phyloP scores from a whole-genome alignment of 192 early-diverging fungal genomes.

The Irineochytrium annulatum region DNA sequence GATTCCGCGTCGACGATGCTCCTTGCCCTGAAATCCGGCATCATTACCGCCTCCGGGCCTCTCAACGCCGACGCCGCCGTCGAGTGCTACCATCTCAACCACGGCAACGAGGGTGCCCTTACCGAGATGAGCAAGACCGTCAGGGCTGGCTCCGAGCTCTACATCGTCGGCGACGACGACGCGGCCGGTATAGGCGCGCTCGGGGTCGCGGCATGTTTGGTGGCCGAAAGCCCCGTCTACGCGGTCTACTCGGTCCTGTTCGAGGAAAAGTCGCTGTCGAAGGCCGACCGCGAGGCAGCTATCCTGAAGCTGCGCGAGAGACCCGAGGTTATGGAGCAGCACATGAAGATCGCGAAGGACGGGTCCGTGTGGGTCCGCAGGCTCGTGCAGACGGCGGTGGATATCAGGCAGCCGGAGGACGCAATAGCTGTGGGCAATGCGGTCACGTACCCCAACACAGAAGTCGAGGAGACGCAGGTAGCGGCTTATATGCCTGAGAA shows the following conservation, averaged over 20 bases:
- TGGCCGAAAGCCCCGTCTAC: constrained; percentile 3
- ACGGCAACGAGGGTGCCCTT: constrained; percentile 6
- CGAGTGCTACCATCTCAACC: neutral
- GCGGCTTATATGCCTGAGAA: neutral
- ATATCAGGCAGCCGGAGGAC: neutral
- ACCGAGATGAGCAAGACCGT: neutral
- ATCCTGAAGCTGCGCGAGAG: constrained; percentile 3
- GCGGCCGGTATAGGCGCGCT: constrained; percentile 14
- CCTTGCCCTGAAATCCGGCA: neutral
- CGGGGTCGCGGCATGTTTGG: constrained; percentile 7
- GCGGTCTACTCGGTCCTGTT: constrained; percentile 9
- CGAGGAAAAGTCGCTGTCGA: neutral
- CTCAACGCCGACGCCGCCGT: neutral
- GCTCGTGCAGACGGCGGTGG: neutral
- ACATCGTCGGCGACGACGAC: constrained; percentile 9
- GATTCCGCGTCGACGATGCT: neutral
- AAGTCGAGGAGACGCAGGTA: neutral
- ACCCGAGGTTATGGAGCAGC: neutral
- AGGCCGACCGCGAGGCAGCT: neutral
- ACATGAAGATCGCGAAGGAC: constrained; percentile 4
- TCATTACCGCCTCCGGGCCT: neutral
- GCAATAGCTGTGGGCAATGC: neutral
- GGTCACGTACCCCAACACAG: neutral
- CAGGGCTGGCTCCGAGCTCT: neutral
- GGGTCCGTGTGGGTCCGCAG: neutral